These are phyloP conservation scores for Kingdonia uniflora DNA, from an alignment of 164 flowering plant species.

Conservation along the genomic window DNA sequence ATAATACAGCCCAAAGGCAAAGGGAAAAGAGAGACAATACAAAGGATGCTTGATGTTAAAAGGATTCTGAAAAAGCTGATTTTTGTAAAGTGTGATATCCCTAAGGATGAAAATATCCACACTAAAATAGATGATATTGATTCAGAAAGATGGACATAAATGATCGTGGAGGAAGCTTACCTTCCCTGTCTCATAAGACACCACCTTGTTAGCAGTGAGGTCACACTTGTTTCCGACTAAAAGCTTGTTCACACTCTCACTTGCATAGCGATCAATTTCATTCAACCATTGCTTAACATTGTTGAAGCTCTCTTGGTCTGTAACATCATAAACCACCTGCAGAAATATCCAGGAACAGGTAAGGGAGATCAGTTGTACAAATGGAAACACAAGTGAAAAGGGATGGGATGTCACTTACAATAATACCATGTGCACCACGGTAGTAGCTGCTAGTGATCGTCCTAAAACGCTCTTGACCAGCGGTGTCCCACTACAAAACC, in stretches of 20 bases:
- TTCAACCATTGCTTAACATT: conserved; percentile 81
- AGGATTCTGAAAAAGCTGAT: no score
- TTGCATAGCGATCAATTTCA: conserved; percentile 56
- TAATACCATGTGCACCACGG: conserved; percentile 84
- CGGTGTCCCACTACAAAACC: conserved; percentile 67
- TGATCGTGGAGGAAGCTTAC: no score
- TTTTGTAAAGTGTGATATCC: no score
- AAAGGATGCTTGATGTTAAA: no score
- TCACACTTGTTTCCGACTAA: conserved; percentile 74
- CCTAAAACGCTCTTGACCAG: conserved; percentile 83
- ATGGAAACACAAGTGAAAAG: neutral
- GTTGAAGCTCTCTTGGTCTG: conserved; percentile 83
- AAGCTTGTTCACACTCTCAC: conserved; percentile 52
- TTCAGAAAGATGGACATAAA: no score
- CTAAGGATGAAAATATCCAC: no score
- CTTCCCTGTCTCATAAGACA: conserved; percentile 37
- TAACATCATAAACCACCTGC: conserved; percentile 80
- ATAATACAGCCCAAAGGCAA: no score
- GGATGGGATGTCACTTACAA: conserved; percentile 29
- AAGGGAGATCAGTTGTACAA: no score
- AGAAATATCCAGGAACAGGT: conserved; percentile 6
- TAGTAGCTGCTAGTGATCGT: conserved; percentile 88
- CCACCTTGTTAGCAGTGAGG: conserved; percentile 48
- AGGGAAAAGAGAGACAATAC: no score
- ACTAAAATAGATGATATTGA: no score